A percentile compares a stretch with the other conserved stretches of the same genome.
phyloP scores from a whole-genome alignment of 257 asterid genomes.

The Mitragyna speciosa region DNA sequence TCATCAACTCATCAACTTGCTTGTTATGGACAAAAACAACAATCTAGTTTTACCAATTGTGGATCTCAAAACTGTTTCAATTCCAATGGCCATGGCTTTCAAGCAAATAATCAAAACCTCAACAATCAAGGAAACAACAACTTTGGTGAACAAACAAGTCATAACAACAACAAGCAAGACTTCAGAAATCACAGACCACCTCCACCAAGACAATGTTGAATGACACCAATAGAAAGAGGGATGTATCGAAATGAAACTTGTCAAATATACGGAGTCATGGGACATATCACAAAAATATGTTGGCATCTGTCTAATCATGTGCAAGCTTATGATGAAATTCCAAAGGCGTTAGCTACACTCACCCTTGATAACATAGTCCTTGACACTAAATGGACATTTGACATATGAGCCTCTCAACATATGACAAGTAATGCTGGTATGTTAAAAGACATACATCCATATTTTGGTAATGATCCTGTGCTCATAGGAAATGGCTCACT shows the following conservation, averaged over 20 bases:
- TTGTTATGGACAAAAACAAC: neutral
- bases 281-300: neutral
- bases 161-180: neutral
- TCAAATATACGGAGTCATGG: neutral
- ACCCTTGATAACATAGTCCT: neutral
- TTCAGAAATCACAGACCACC: neutral
- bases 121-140: neutral
- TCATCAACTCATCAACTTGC: neutral
- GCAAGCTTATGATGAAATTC: neutral
- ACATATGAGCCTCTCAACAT: neutral
- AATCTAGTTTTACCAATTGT: neutral
- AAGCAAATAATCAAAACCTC: too few species aligned
- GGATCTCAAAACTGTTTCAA: rapidly evolving
- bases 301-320: neutral
- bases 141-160: too few species aligned
- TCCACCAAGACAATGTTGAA: neutral
- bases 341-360: neutral
- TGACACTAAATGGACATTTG: neutral
- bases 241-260: neutral
- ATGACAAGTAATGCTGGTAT: neutral
- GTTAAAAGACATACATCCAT: neutral
- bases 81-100: neutral
- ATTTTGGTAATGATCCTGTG: neutral
- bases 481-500: neutral
- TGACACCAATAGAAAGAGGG: neutral